Conservation (phyloP, 495 filamentous ascomycete genomes). For the Aspergillus steynii region DNA sequence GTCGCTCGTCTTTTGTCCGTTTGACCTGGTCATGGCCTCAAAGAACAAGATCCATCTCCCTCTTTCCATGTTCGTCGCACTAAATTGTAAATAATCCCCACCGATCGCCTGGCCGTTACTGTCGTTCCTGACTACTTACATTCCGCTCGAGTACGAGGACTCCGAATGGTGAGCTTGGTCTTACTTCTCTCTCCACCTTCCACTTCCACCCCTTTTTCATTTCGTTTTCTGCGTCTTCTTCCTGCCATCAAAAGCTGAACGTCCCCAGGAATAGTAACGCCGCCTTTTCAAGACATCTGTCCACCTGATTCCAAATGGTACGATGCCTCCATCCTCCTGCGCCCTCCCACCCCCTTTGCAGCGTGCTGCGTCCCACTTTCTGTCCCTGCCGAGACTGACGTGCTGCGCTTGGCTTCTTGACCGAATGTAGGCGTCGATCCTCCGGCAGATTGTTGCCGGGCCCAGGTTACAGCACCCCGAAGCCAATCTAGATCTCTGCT, state of each 20-base stretch:
- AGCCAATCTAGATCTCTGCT: conserved; percentile 90
- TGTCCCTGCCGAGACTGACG: conserved; percentile 22
- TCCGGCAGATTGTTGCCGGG: conserved; percentile 75
- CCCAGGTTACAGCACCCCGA: conserved; percentile 81
- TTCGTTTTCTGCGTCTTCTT: not conserved
- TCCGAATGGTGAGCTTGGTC: not conserved
- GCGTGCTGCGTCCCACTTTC: conserved; percentile 7
- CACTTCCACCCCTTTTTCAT: not conserved
- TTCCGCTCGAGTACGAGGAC: not conserved
- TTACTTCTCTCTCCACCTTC: not conserved
- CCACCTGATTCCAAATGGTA: conserved; percentile 5
- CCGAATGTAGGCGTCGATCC: conserved; percentile 56
- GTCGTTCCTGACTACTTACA: no score
- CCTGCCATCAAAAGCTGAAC: not conserved
- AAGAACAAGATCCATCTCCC: not conserved
- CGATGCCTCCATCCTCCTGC: not conserved
- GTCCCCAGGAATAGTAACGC: not conserved
- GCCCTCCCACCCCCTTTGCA: not conserved
- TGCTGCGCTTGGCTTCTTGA: conserved; percentile 17
- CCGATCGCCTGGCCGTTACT: not conserved
- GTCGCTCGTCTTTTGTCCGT: not conserved
- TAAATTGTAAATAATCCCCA: not conserved
- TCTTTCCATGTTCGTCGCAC: no score
- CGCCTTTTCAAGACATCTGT: not conserved
- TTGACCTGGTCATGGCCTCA: not conserved